Conservation (phyloP, 495 filamentous ascomycete genomes). For the Lasiosphaeriaceae sp. region DNA sequence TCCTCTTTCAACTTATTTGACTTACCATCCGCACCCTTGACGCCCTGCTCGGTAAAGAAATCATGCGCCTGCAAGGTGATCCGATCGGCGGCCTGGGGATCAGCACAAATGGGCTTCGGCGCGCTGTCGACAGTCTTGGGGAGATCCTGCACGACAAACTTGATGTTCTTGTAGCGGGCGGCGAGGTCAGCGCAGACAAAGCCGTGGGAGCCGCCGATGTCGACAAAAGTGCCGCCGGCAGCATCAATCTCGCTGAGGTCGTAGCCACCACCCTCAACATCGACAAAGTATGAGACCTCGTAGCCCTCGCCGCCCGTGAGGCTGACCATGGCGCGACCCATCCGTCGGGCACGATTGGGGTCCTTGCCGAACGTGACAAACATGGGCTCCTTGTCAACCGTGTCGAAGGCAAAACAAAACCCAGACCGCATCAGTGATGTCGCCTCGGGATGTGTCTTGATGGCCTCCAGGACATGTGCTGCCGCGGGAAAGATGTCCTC, state of each 20-base stretch:
- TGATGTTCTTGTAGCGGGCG: conserved; percentile 39
- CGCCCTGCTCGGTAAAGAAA: conserved; percentile 52
- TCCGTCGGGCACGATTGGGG: conserved; percentile 41
- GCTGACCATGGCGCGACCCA: conserved; percentile 50
- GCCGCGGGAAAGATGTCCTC: conserved; percentile 50
- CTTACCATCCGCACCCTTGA: conserved; percentile 47
- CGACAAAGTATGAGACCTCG: conserved; percentile 40
- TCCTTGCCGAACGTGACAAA: conserved; percentile 47
- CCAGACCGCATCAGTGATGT: conserved; percentile 40
- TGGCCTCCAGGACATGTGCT: conserved; percentile 34
- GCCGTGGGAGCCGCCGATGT: conserved; percentile 54
- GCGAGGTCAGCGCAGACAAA: conserved; percentile 51
- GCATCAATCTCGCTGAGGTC: conserved; percentile 41
- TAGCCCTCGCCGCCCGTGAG: conserved; percentile 49
- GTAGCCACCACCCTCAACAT: conserved; percentile 36
- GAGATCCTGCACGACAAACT: conserved; percentile 58
- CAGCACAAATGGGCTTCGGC: conserved; percentile 36
- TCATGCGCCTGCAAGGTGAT: conserved; percentile 49
- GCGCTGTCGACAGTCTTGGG: conserved; percentile 42
- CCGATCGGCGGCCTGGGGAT: conserved; percentile 33
- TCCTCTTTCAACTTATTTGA: not conserved
- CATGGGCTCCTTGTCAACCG: conserved; percentile 46
- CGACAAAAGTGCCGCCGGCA: conserved; percentile 43
- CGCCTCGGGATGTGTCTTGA: conserved; percentile 37
- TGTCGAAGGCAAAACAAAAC: conserved; percentile 46